Conservation (phyloP, 306 rosid species). For the Bauhinia variegata region DNA sequence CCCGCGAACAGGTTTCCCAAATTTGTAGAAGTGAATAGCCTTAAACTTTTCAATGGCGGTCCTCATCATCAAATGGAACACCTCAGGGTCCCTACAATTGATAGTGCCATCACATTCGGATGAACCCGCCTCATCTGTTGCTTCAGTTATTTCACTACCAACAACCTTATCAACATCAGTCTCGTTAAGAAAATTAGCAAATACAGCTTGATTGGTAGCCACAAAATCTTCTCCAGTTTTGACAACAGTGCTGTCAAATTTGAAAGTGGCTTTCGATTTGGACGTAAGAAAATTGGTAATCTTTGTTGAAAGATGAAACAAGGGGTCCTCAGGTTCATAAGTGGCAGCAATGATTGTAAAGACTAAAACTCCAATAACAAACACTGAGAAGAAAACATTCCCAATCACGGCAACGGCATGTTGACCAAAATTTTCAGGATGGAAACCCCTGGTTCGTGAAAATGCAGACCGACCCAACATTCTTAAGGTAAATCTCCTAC, state of each 20-base stretch:
- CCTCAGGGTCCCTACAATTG: conserved; percentile 87
- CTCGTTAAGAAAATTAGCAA: too few relatives aligned
- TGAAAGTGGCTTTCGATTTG: conserved; percentile 91
- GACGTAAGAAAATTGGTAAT: conserved; percentile 84
- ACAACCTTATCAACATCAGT: conserved; percentile 48
- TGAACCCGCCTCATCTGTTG: neutral
- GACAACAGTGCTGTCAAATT: conserved; percentile 70
- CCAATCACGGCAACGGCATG: conserved; percentile 83
- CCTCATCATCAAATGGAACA: conserved; percentile 91
- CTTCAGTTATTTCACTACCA: conserved; percentile 8
- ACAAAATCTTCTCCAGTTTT: conserved; percentile 92
- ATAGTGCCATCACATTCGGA: conserved; percentile 65
- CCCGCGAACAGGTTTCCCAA: conserved; percentile 78
- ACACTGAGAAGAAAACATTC: conserved; percentile 81
- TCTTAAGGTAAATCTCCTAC: conserved; percentile 34
- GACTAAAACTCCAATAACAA: conserved; percentile 81
- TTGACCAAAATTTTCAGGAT: conserved; percentile 87
- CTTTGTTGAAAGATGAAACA: conserved; percentile 92
- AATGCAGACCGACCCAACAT: conserved; percentile 64
- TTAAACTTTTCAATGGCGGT: conserved; percentile 80
- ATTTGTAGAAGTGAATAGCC: conserved; percentile 90
- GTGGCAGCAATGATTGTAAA: conserved; percentile 95
- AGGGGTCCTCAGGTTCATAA: conserved; percentile 93
- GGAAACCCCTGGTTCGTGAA: conserved; percentile 65
- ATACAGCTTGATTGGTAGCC: too few relatives aligned